A percentile compares a stretch with the other conserved stretches of the same genome.
phyloP scores from a whole-genome alignment of 2,329 filamentous ascomycete genomes.

The Zalaria obscura region DNA sequence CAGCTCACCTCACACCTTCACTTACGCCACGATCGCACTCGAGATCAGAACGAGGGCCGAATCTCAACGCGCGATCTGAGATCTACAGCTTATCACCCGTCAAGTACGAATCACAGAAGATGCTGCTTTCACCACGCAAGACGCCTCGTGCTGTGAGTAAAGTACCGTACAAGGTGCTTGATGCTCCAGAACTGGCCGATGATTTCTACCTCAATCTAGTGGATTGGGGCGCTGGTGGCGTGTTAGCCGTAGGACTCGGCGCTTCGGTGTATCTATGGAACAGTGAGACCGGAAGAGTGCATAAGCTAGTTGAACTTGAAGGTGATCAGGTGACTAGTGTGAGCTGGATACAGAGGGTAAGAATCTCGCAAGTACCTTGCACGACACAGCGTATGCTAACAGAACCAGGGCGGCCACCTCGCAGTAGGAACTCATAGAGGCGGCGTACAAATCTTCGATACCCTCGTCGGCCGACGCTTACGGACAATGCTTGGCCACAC shows the following conservation, averaged over 20 bases:
- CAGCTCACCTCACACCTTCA: conserved; percentile 75
- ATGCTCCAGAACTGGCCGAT: conserved; percentile 89
- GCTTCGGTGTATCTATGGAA: conserved; percentile 99
- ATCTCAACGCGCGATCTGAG: conserved; percentile 78
- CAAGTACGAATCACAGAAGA: conserved; percentile 80
- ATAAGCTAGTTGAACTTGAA: conserved; percentile 81
- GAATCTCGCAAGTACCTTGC: conserved; percentile 8
- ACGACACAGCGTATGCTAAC: background rate
- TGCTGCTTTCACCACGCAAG: conserved; percentile 79
- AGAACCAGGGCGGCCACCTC: conserved; percentile 63
- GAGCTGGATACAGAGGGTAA: conserved; percentile 84
- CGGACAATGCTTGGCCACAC: conserved; percentile 97
- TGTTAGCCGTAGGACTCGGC: conserved; percentile 82
- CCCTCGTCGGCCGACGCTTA: conserved; percentile 67
- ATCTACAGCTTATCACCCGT: conserved; percentile 94
- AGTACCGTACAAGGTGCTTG: conserved; percentile 93
- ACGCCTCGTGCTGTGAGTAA: conserved; percentile 86
- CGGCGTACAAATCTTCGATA: conserved; percentile 95
- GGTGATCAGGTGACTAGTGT: conserved; percentile 95
- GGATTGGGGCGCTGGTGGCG: conserved; percentile 93
- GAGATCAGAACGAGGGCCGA: conserved; percentile 73
- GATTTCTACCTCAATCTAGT: conserved; percentile 97
- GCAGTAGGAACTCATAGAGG: conserved; percentile 92
- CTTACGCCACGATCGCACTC: conserved; percentile 49
- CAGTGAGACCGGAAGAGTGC: conserved; percentile 76